Evolutionary conservation across 2,329 filamentous ascomycete species (phyloP).

Genomic region (Arthrobotrys iridis): DNA sequence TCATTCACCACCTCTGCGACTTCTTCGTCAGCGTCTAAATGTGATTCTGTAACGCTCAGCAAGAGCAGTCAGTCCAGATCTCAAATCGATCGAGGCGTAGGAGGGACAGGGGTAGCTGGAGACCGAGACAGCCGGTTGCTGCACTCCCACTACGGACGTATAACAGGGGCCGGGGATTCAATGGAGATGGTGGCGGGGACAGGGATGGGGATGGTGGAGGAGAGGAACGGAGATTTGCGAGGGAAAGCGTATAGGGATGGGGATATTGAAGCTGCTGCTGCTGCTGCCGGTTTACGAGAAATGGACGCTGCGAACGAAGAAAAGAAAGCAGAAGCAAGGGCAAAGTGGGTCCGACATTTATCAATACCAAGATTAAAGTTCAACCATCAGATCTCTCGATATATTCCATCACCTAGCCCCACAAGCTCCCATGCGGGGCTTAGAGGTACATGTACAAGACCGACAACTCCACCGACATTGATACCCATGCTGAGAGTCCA

Average conservation of each 20-base stretch:
- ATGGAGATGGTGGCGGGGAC: conserved; percentile 15
- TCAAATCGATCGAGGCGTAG: conserved; percentile 2
- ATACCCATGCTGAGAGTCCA: neutral
- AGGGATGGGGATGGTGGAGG: neutral
- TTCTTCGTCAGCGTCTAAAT: conserved; percentile 40
- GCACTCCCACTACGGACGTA: conserved; percentile 28
- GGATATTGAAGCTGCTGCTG: conserved; percentile 7
- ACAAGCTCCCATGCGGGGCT: conserved; percentile 21
- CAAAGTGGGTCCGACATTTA: neutral
- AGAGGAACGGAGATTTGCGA: neutral
- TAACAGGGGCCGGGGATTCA: neutral
- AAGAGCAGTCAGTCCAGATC: conserved; percentile 20
- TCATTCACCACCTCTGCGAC: conserved; percentile 22
- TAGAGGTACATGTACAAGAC: neutral
- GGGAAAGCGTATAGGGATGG: neutral
- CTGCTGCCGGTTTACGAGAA: neutral
- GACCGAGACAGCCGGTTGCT: conserved; percentile 29
- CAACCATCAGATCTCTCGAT: conserved; percentile 36
- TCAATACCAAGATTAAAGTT: conserved; percentile 1
- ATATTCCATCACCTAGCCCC: conserved; percentile 24
- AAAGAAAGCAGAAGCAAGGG: neutral
- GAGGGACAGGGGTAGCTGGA: neutral
- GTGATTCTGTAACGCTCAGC: conserved; percentile 29
- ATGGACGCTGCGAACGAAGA: neutral
- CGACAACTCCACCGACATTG: neutral